Conservation (phyloP, 2,329 filamentous ascomycete species). For the Oidium heveae region DNA sequence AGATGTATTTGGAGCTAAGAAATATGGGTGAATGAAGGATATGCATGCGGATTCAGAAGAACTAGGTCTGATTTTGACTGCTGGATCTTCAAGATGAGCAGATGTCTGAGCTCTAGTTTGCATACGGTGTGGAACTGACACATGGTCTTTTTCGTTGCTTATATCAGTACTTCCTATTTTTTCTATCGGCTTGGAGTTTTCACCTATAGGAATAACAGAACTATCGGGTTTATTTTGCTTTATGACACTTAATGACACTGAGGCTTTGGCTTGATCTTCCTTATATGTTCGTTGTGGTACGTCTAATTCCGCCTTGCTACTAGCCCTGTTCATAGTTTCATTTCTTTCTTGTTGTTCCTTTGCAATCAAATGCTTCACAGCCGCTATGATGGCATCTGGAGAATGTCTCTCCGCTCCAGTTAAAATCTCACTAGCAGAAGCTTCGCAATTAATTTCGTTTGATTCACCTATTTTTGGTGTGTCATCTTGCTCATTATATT, state of each 20-base stretch:
- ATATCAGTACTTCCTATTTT: neutral
- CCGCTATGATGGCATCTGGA: constrained; percentile 1
- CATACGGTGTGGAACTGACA: constrained; percentile 24
- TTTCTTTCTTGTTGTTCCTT: neutral
- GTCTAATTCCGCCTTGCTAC: neutral
- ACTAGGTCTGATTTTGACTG: constrained; percentile 13
- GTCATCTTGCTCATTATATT: constrained; percentile 7
- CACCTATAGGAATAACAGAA: neutral
- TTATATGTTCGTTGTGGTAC: neutral
- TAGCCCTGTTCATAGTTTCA: neutral
- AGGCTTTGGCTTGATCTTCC: neutral
- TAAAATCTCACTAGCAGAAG: constrained; percentile 7
- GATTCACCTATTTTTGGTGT: constrained; percentile 5
- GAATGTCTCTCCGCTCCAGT: constrained; percentile 1
- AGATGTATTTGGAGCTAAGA: constrained; percentile 34
- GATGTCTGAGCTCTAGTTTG: constrained; percentile 27
- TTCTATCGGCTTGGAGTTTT: neutral
- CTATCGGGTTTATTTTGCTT: neutral
- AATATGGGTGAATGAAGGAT: constrained; percentile 48
- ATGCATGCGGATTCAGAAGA: constrained; percentile 22
- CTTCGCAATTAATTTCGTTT: constrained; percentile 10
- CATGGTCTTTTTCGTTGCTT: constrained; percentile 16
- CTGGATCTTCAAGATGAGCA: constrained; percentile 15
- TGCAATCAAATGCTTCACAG: constrained; percentile 1
- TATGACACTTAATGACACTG: neutral